A percentile compares a stretch with the other conserved stretches of the same genome.
phyloP scores from a whole-genome alignment of 495 filamentous ascomycete species.

The Podospora appendiculata region DNA sequence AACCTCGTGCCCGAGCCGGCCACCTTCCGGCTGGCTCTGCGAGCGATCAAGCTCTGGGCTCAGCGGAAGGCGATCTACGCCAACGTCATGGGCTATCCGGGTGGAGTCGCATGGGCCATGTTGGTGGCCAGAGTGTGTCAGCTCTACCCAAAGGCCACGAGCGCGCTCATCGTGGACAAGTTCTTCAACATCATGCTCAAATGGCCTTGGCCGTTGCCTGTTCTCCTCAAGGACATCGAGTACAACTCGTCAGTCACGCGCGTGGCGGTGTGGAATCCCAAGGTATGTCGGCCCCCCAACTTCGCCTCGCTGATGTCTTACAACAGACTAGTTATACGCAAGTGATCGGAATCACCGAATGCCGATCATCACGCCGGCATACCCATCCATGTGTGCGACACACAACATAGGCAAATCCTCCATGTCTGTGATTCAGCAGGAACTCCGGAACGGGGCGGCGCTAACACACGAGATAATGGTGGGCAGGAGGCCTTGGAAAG shows the following conservation, averaged over 20 bases:
- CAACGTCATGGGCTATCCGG: conserved; percentile 92
- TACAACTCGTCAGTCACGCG: conserved; percentile 61
- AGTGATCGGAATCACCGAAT: conserved; percentile 79
- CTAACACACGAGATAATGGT: conserved; percentile 75
- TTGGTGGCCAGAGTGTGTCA: conserved; percentile 93
- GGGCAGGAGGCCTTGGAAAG: conserved; percentile 70
- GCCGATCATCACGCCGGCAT: conserved; percentile 96
- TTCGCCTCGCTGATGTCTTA: conserved; percentile 24
- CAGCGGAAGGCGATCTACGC: conserved; percentile 88
- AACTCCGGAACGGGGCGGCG: conserved; percentile 67
- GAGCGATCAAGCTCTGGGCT: conserved; percentile 94
- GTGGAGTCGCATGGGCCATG: conserved; percentile 97
- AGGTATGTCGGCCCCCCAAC: conserved; percentile 42
- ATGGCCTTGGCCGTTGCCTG: conserved; percentile 91
- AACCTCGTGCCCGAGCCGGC: conserved; percentile 80
- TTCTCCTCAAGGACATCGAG: conserved; percentile 77
- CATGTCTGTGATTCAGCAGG: conserved; percentile 71
- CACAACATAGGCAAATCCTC: conserved; percentile 88
- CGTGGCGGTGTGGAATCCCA: conserved; percentile 87
- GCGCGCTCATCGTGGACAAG: conserved; percentile 75
- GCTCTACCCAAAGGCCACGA: conserved; percentile 88
- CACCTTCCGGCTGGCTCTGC: conserved; percentile 77
- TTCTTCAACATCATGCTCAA: conserved; percentile 88
- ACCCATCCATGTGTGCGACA: conserved; percentile 92
- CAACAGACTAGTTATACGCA: conserved; percentile 57